phyloP scores from a whole-genome alignment of 495 filamentous ascomycete genomes.

The Annulohypoxylon maeteangense region DNA sequence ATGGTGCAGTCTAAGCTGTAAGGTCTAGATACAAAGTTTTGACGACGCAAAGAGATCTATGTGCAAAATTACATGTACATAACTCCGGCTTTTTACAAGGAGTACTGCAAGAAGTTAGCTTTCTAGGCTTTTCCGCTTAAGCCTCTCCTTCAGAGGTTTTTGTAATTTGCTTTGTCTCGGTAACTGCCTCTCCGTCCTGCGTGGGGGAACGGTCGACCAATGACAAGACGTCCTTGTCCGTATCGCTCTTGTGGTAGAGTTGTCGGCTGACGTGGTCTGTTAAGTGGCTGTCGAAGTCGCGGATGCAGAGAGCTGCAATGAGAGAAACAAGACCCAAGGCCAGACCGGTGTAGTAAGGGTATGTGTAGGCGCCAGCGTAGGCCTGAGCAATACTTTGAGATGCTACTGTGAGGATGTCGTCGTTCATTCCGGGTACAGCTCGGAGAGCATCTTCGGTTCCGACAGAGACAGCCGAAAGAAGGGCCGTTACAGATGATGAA shows the following conservation, averaged over 20 bases:
- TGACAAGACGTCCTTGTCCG: constrained; percentile 16
- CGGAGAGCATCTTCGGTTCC: constrained; percentile 40
- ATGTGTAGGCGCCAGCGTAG: constrained; percentile 15
- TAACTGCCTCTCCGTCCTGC: neutral
- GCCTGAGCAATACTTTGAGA: constrained; percentile 5
- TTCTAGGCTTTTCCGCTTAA: neutral
- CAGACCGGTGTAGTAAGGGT: constrained; percentile 17
- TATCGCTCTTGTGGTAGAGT: constrained; percentile 22
- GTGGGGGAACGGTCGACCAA: constrained; percentile 13
- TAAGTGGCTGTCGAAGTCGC: constrained; percentile 23
- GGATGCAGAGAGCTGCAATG: constrained; percentile 11
- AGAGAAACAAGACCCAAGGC: constrained; percentile 11
- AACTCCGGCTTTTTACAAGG: neutral
- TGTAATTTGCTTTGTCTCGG: neutral
- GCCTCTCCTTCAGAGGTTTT: constrained; percentile 9
- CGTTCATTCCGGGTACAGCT: constrained; percentile 55
- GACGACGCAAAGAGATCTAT: neutral
- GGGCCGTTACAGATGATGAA: constrained; percentile 47
- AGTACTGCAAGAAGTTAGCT: neutral
- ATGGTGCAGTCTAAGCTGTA: constrained; percentile 4
- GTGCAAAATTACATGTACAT: constrained; percentile 4
- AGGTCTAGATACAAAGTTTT: constrained; percentile 9
- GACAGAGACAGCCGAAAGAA: constrained; percentile 51
- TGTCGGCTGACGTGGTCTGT: constrained; percentile 26
- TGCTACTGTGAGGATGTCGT: constrained; percentile 48